Evolutionary conservation across 805 yeast genomes (phyloP).

Genomic region (Ogataea paraovalis): DNA sequence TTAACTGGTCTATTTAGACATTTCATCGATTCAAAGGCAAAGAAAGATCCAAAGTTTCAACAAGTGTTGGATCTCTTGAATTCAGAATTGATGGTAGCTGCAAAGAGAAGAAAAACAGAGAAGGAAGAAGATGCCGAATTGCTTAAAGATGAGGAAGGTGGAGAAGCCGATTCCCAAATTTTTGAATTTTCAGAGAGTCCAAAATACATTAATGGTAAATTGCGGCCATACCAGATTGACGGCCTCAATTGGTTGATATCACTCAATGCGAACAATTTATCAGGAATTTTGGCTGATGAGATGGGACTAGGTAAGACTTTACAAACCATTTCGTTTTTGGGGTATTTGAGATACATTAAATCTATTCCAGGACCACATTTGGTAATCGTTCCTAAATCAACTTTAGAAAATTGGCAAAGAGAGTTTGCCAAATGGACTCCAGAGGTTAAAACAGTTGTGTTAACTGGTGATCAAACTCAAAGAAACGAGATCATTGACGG

Average conservation of each 20-base stretch:
- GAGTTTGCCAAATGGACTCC: conserved; percentile 97
- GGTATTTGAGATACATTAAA: conserved; percentile 75
- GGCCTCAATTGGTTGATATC: conserved; percentile 95
- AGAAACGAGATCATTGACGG: conserved; percentile 59
- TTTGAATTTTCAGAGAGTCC: conserved; percentile 88
- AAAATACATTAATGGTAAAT: conserved; percentile 63
- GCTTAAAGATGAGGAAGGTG: conserved; percentile 73
- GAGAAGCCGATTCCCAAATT: conserved; percentile 50
- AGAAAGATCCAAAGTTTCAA: conserved; percentile 30
- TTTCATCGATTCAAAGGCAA: conserved; percentile 80
- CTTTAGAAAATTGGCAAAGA: conserved; percentile 93
- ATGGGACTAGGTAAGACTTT: conserved; percentile 97
- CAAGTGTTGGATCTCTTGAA: conserved; percentile 33
- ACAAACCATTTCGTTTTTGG: conserved; percentile 90
- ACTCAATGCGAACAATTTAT: conserved; percentile 77
- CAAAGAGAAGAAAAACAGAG: conserved; percentile 81
- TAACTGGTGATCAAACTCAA: conserved; percentile 87
- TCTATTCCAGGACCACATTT: conserved; percentile 89
- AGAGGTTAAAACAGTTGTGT: conserved; percentile 76
- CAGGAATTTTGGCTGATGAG: conserved; percentile 95
- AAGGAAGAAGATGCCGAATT: conserved; percentile 95
- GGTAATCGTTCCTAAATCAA: conserved; percentile 91
- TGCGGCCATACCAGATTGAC: conserved; percentile 90
- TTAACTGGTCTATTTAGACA: conserved; percentile 84
- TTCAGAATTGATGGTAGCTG: conserved; percentile 73